phyloP scores from a whole-genome alignment of 441 rosid species.

The Corymbia calophylla region DNA sequence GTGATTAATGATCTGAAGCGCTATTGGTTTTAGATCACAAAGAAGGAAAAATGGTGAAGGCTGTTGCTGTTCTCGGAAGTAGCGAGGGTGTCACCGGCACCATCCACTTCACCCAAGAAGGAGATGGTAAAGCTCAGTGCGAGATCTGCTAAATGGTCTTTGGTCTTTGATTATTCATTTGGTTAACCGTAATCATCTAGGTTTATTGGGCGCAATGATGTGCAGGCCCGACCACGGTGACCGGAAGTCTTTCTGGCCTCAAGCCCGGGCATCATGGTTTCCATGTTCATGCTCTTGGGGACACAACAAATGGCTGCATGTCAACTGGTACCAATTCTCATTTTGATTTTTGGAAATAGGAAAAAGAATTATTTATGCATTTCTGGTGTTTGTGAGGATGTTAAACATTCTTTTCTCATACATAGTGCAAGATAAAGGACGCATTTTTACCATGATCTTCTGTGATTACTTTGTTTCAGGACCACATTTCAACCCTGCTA shows the following conservation, averaged over 20 bases:
- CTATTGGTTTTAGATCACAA: conserved; percentile 56
- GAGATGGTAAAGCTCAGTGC: conserved; percentile 38
- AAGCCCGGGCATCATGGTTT: conserved; percentile 93
- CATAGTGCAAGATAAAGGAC: neutral
- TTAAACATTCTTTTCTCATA: neutral
- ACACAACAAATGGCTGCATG: conserved; percentile 97
- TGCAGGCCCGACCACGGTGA: conserved; percentile 72
- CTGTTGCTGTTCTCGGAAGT: conserved; percentile 65
- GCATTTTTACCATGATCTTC: neutral
- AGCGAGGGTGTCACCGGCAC: conserved; percentile 77
- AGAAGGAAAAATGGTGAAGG: conserved; percentile 67
- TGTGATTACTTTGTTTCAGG: conserved; percentile 26
- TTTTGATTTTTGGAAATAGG: neutral
- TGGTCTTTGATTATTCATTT: neutral
- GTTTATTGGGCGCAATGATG: neutral
- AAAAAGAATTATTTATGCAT: neutral
- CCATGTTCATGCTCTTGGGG: conserved; percentile 94
- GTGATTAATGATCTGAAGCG: neutral
- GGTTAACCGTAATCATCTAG: neutral
- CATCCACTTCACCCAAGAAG: conserved; percentile 63
- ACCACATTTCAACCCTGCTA: conserved; percentile 83
- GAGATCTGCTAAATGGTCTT: too few species aligned
- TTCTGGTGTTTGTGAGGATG: neutral
- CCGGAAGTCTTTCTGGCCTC: conserved; percentile 69
- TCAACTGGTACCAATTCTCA: conserved; percentile 60